Percentiles rank a stretch among this genome's conserved stretches.
phyloP scores from a whole-genome alignment of 2,329 filamentous ascomycete genomes.

The Akanthomyces lecanii region DNA sequence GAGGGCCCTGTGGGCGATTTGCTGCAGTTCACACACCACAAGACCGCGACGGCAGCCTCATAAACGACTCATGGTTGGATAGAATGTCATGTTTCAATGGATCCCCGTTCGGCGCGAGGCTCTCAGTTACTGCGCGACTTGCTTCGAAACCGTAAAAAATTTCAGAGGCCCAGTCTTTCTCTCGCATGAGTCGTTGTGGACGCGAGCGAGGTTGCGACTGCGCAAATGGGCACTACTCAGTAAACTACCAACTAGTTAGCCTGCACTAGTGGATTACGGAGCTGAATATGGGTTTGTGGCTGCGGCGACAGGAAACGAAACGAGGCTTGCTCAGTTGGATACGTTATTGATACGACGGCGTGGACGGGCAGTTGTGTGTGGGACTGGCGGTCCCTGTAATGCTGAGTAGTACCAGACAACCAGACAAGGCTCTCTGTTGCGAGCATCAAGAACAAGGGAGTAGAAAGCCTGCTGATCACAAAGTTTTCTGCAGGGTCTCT shows the following conservation, averaged over 20 bases:
- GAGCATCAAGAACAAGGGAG: not conserved
- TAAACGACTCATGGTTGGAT: not conserved
- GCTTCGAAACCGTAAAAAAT: constrained; percentile 1
- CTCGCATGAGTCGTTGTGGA: not conserved
- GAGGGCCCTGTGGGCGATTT: not conserved
- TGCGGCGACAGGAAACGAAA: not conserved
- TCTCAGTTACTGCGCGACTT: not conserved
- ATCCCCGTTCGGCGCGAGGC: not conserved
- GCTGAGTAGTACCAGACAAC: no score
- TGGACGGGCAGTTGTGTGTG: not conserved
- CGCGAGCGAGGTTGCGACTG: not conserved
- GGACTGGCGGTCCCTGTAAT: not conserved
- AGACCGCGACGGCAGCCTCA: not conserved
- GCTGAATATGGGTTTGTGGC: not conserved
- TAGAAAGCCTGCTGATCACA: not conserved
- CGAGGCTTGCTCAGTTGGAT: not conserved
- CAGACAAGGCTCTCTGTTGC: not conserved
- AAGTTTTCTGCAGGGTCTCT: not conserved
- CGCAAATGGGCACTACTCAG: not conserved
- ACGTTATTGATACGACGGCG: not conserved
- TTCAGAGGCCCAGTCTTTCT: constrained; percentile 1
- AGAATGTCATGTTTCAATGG: not conserved
- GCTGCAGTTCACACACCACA: not conserved
- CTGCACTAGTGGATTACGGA: not conserved
- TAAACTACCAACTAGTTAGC: not conserved